Evolutionary conservation across 169 alveolate species (phyloP).

Genomic region (Cryptosporidium parvum): DNA sequence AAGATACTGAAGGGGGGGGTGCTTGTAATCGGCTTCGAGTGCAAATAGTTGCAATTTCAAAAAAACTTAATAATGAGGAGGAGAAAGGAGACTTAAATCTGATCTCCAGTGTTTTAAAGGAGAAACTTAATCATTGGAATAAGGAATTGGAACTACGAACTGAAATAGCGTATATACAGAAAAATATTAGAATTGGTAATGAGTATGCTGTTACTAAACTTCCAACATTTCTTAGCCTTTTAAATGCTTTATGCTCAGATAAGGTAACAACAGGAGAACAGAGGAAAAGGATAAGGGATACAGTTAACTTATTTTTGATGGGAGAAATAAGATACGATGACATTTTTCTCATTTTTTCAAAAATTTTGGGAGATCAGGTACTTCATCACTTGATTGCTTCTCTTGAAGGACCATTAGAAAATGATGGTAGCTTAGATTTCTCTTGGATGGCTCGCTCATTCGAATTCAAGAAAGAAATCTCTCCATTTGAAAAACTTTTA

Average conservation of each 20-base stretch:
- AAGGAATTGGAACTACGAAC: constrained; percentile 30
- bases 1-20: not conserved
- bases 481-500: not conserved
- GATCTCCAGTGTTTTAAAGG: not conserved
- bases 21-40: not conserved
- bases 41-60: constrained; percentile 61
- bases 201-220: constrained; percentile 60
- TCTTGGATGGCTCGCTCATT: constrained; percentile 53
- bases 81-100: constrained; percentile 6
- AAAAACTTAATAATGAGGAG: not conserved
- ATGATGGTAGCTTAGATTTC: constrained; percentile 10
- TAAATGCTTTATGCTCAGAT: constrained; percentile 88
- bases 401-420: not conserved
- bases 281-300: constrained; percentile 90
- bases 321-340: constrained; percentile 89
- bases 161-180: not conserved
- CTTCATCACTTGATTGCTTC: constrained; percentile 24
- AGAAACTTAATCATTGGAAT: constrained; percentile 42
- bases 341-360: constrained; percentile 88
- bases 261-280: constrained; percentile 90
- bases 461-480: constrained; percentile 8
- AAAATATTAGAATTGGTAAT: not conserved
- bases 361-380: constrained; percentile 83
- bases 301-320: constrained; percentile 87
- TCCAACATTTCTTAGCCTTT: constrained; percentile 88